These are phyloP conservation scores for Trichosanthes cucumerina DNA, from an alignment of 306 rosid genomes.

Conservation along the genomic window DNA sequence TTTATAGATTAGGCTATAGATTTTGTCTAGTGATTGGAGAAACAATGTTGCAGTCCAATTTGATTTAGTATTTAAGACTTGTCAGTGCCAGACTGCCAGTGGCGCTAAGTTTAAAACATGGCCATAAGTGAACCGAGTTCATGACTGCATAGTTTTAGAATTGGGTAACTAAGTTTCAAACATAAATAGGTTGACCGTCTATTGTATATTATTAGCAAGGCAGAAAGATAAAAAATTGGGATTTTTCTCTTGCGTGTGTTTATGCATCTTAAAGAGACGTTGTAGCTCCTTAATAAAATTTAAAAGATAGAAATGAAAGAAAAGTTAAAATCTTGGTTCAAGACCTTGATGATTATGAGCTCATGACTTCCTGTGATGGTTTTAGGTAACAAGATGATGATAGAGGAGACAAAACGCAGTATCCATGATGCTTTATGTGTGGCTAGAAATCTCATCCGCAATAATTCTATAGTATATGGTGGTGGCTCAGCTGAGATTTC, in stretches of 20 bases:
- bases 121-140: neutral
- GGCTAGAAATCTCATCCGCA: slow-evolving; percentile 95
- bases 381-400: slow-evolving; percentile 91
- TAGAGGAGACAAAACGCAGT: slow-evolving; percentile 98
- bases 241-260: neutral
- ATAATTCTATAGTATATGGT: slow-evolving; percentile 94
- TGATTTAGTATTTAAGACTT: too few relatives aligned
- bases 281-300: neutral
- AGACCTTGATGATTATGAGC: neutral
- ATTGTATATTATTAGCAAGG: neutral
- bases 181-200: neutral
- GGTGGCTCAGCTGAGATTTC: slow-evolving; percentile 95
- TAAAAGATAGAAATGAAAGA: neutral
- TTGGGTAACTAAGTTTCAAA: too few relatives aligned
- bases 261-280: neutral
- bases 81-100: neutral
- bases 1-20: neutral
- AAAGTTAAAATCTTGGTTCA: neutral
- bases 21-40: neutral
- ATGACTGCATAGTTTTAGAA: neutral
- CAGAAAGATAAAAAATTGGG: neutral
- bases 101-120: neutral
- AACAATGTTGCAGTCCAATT: neutral
- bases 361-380: slow-evolving; percentile 16
- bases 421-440: slow-evolving; percentile 92